Conservation (phyloP, 305 asterid genomes). For the Plantago rigida region DNA sequence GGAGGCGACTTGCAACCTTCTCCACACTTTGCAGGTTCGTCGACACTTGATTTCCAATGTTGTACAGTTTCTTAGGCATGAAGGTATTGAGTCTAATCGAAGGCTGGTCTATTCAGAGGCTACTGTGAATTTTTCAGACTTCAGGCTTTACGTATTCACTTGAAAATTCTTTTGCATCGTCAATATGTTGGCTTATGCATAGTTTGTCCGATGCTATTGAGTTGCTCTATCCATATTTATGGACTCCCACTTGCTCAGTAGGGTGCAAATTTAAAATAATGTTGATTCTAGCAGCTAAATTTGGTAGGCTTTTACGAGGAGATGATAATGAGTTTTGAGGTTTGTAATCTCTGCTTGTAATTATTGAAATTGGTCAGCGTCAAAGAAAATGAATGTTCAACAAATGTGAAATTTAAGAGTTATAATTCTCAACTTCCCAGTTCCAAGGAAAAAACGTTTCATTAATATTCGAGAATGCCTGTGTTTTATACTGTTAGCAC, state of each 20-base stretch:
- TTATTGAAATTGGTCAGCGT: neutral
- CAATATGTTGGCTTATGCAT: no score
- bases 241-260: no score
- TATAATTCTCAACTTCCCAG: neutral
- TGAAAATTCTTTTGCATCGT: no score
- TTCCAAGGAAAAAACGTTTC: no score
- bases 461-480: no score
- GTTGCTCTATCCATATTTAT: no score
- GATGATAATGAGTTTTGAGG: neutral
- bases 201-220: no score
- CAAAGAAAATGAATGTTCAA: neutral
- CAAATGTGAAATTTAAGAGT: neutral
- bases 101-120: constrained; percentile 5
- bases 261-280: no score
- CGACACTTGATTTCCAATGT: constrained; percentile 3
- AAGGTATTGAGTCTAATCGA: constrained; percentile 3
- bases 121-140: constrained; percentile 7
- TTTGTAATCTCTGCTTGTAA: neutral
- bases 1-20: constrained; percentile 97
- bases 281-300: neutral
- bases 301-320: neutral
- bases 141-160: no score
- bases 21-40: constrained; percentile 83
- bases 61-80: constrained; percentile 6
- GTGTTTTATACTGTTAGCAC: no score